Evolutionary conservation across 2,329 filamentous ascomycete species (phyloP), one percentile per base, ranked within the genome.

Genomic region (Trichoderma koningii): DNA sequence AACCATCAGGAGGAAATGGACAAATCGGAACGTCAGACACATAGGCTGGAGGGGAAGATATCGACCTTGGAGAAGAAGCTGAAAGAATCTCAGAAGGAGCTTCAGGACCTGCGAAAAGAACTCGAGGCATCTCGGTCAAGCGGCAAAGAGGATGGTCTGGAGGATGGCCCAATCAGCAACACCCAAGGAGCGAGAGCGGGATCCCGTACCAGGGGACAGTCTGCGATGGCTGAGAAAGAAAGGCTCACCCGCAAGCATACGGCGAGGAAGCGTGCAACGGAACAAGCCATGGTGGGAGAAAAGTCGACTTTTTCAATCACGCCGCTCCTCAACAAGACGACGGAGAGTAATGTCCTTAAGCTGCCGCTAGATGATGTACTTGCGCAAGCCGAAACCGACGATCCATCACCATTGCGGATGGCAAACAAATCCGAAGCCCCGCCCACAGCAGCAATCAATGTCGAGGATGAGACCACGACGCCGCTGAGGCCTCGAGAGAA

Each of bases 271-370:
- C 80, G 82, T 63, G 83, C 80, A 55, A 75, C 80, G 30, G 84
- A 87, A 1, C 78, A 87, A 63, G 70, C 77, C 1, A 63, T 72
- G 14, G 80, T 90, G 5, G 92, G 91, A 34, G 92, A 96, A 73
- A 97, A 97, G 76, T 97, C 93, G 0, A 88, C 85, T 3, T 97
- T 98, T 76, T 97, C 93, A 4, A 92, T 97, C 68, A 98, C 94
- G 0, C 94, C 94, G 0, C 97, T 96, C 80, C 82, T 98, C 67
- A 96, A 93, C 76, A 87, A 89, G 57, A 89, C 86, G 5, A 74
- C 74, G 9, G 64, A 70, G 19, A 66, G 68, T 14, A 73, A 73
- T 7, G 68, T 71, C 4, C 50, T 66, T 15, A 55, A 44, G 23
- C 63, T 66, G 7, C 53, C 55, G 52, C 5, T 51, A 53, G 52